Percentiles rank a stretch among this genome's conserved stretches.
Conservation (phyloP, 495 filamentous ascomycete genomes). For the Penicillium coprophilum region DNA sequence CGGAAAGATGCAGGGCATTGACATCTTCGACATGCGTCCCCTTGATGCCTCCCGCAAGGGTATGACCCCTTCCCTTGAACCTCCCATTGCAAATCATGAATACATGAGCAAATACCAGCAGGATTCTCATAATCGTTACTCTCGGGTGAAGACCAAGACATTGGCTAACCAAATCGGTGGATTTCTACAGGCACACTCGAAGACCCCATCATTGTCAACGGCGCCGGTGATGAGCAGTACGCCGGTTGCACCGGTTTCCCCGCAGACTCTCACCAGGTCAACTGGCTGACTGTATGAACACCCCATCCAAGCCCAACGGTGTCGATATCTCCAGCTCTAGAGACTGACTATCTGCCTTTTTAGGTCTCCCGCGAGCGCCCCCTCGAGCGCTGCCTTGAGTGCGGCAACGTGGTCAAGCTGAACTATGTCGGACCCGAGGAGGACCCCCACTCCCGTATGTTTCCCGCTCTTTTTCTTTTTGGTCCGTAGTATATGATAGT, state of each 20-base stretch:
- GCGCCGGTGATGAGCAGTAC: constrained; percentile 93
- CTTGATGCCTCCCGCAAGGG: constrained; percentile 86
- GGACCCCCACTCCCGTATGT: constrained; percentile 58
- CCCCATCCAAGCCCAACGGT: background rate
- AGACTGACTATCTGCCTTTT: constrained; percentile 1
- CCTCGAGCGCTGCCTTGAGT: constrained; percentile 90
- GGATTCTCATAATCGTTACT: background rate
- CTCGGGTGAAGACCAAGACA: background rate
- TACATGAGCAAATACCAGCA: constrained; percentile 1
- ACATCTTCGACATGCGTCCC: constrained; percentile 98
- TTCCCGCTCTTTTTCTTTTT: background rate
- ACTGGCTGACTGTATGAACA: constrained; percentile 82
- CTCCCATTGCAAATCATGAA: background rate
- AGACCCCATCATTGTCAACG: constrained; percentile 84
- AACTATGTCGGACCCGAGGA: constrained; percentile 86
- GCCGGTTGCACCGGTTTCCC: constrained; percentile 93
- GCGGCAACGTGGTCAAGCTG: constrained; percentile 93
- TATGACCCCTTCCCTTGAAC: constrained; percentile 35
- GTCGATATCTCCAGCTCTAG: background rate
- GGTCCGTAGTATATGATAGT: background rate
- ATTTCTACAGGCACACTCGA: constrained; percentile 70
- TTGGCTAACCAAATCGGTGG: constrained; percentile 11
- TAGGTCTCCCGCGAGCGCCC: constrained; percentile 89
- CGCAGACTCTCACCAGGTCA: constrained; percentile 83
- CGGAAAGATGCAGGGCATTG: constrained; percentile 98